Evolutionary conservation across 2,329 filamentous ascomycete genomes (phyloP).

Genomic region (Endocalyx cinctus): DNA sequence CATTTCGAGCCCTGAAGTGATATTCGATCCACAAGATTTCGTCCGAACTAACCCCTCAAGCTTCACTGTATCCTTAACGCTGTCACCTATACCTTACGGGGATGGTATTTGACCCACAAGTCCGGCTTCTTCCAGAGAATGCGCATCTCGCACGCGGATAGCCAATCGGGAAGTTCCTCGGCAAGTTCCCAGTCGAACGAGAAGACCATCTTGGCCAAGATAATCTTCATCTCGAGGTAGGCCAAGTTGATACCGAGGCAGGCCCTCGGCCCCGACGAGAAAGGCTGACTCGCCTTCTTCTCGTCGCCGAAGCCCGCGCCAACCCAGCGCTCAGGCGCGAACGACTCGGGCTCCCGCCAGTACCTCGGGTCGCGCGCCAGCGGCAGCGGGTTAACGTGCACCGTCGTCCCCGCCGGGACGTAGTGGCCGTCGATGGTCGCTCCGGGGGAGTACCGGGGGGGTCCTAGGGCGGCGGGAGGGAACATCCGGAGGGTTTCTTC

Average conservation of each 20-base stretch:
- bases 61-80: no score
- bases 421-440: constrained; percentile 12
- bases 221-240: constrained; percentile 32
- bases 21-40: no score
- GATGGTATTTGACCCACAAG: constrained; percentile 10
- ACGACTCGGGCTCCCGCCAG: constrained; percentile 13
- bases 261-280: constrained; percentile 15
- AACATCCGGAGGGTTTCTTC: constrained; percentile 32
- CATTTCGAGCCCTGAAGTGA: no score
- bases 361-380: constrained; percentile 10
- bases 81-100: no score
- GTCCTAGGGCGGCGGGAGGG: constrained; percentile 23
- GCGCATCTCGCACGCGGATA: constrained; percentile 21
- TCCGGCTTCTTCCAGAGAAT: constrained; percentile 28
- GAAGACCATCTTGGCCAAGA: constrained; percentile 32
- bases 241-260: constrained; percentile 27
- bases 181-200: constrained; percentile 32
- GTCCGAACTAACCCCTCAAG: no score
- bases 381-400: constrained; percentile 6
- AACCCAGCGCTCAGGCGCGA: constrained; percentile 20
- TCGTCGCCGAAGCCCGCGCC: constrained; percentile 8
- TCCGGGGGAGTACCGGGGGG: constrained; percentile 21
- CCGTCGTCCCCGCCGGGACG: constrained; percentile 13
- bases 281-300: constrained; percentile 18
- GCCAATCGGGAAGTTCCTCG: constrained; percentile 29